phyloP scores from a whole-genome alignment of 2,329 filamentous ascomycete genomes.

The Fusarium circinatum region DNA sequence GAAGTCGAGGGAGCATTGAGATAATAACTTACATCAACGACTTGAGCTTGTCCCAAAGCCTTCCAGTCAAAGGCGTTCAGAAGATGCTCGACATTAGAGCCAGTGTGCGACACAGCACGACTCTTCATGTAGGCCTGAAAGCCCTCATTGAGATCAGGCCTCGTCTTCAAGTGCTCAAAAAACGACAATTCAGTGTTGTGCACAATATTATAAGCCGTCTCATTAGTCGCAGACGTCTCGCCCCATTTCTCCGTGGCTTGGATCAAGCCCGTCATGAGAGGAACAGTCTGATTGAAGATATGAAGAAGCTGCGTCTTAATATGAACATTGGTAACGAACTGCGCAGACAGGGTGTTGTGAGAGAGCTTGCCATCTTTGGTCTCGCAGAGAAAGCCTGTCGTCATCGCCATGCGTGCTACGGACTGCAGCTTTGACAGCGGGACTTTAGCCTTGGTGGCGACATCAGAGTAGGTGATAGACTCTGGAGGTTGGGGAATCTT shows the following conservation, averaged over 20 bases:
- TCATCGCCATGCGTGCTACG: slow-evolving; percentile 52
- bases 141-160: not conserved
- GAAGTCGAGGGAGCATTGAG: too few species aligned
- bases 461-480: slow-evolving; percentile 1
- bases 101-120: slow-evolving; percentile 26
- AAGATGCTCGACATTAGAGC: slow-evolving; percentile 26
- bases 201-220: slow-evolving; percentile 48
- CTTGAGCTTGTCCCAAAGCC: not conserved
- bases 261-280: slow-evolving; percentile 35
- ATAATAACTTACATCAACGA: slow-evolving; percentile 15
- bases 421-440: slow-evolving; percentile 14
- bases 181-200: slow-evolving; percentile 41
- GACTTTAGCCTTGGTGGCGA: slow-evolving; percentile 10
- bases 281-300: slow-evolving; percentile 42
- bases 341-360: slow-evolving; percentile 48
- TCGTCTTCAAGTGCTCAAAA: slow-evolving; percentile 47
- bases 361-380: slow-evolving; percentile 41
- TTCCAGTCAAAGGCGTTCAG: slow-evolving; percentile 23
- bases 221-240: slow-evolving; percentile 32
- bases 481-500: slow-evolving; percentile 6
- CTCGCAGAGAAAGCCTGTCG: slow-evolving; percentile 48
- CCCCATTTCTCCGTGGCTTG: slow-evolving; percentile 45
- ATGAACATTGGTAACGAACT: slow-evolving; percentile 40
- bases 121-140: slow-evolving; percentile 33
- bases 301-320: slow-evolving; percentile 48